Conservation (phyloP, 768 basidiomycete species). For the Panaeolus papilionaceus region DNA sequence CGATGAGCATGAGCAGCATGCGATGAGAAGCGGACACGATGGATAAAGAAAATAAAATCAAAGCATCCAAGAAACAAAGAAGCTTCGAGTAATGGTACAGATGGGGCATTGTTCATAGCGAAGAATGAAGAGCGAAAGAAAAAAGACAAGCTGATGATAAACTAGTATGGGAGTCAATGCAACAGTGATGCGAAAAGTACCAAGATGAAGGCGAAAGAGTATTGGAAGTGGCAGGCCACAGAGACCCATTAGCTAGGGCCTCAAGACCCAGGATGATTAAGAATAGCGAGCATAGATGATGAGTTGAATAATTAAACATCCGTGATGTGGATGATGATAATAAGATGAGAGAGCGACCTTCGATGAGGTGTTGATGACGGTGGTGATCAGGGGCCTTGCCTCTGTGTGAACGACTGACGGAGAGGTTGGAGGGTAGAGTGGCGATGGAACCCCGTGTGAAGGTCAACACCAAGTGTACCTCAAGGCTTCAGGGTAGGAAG, state of each 20-base stretch:
- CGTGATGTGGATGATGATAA: conserved; percentile 2
- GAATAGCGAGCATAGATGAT: conserved; percentile 8
- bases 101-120: conserved; percentile 8
- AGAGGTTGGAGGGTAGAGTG: not conserved
- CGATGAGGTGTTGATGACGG: conserved; percentile 12
- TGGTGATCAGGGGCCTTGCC: conserved; percentile 10
- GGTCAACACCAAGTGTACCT: not conserved
- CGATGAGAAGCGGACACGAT: conserved; percentile 6
- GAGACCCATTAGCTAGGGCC: conserved; percentile 1
- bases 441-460: not conserved
- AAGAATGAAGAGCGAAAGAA: conserved; percentile 7
- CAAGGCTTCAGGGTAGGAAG: conserved; percentile 6
- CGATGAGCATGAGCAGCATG: conserved; percentile 6
- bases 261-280: conserved; percentile 9
- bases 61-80: conserved; percentile 5
- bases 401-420: not conserved
- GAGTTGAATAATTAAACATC: conserved; percentile 11
- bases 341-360: not conserved
- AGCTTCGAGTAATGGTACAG: conserved; percentile 5
- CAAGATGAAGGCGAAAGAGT: not conserved
- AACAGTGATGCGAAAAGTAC: conserved; percentile 3
- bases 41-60: conserved; percentile 7
- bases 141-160: not conserved
- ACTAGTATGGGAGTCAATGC: conserved; percentile 15
- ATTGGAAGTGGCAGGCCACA: not conserved